These are phyloP conservation scores for Aspergillus sp. DNA, from an alignment of 2,329 filamentous ascomycete species.

Conservation along the genomic window DNA sequence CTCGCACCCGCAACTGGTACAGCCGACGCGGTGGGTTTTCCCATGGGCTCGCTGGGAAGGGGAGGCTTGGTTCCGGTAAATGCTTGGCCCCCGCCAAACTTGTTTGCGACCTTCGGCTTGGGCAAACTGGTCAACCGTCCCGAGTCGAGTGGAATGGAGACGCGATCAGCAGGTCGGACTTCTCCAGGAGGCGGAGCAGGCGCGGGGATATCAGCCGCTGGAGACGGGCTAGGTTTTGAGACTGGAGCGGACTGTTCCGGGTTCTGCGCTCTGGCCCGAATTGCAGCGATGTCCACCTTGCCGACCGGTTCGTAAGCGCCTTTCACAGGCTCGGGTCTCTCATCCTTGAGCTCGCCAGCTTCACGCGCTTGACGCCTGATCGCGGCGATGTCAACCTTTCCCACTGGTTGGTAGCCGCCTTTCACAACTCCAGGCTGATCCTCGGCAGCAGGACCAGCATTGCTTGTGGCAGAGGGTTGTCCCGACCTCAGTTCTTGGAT, in stretches of 20 bases:
- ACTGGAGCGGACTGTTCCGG: conserved; percentile 36
- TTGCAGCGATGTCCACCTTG: conserved; percentile 95
- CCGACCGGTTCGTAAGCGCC: conserved; percentile 92
- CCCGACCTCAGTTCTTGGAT: conserved; percentile 79
- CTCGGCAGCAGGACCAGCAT: conserved; percentile 47
- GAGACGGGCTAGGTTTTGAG: conserved; percentile 42
- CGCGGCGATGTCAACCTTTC: conserved; percentile 95
- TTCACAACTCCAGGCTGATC: conserved; percentile 64
- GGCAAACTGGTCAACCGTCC: conserved; percentile 83
- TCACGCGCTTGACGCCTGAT: conserved; percentile 73
- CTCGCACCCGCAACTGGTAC: conserved; percentile 71
- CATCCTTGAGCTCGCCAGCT: conserved; percentile 57
- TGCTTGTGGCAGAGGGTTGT: conserved; percentile 56
- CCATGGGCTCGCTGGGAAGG: conserved; percentile 65
- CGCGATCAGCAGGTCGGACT: conserved; percentile 71
- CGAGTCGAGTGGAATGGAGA: conserved; percentile 66
- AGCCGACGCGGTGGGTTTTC: conserved; percentile 58
- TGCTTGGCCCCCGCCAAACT: conserved; percentile 68
- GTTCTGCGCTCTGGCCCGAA: conserved; percentile 77
- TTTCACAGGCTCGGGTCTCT: conserved; percentile 81
- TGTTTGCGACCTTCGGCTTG: conserved; percentile 93
- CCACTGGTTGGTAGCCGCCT: conserved; percentile 88
- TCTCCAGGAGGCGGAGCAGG: conserved; percentile 45
- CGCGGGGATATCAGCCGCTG: conserved; percentile 43
- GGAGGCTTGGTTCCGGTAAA: conserved; percentile 91